These are phyloP conservation scores for Fusarium equiseti DNA, from an alignment of 2,329 filamentous ascomycete species.

Conservation along the genomic window DNA sequence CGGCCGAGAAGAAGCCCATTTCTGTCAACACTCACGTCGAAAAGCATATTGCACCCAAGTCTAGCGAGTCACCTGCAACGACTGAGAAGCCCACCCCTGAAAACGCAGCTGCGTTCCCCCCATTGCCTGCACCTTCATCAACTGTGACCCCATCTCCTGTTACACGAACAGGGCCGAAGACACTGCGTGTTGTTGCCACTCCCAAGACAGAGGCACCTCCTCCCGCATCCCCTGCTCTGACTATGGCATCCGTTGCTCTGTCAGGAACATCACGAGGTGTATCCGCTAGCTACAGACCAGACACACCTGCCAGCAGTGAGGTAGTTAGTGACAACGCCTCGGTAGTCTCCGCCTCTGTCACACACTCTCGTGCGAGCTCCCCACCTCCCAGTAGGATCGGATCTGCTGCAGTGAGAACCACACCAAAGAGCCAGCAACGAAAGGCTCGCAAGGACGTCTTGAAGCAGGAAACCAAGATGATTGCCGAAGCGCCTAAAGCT, in stretches of 20 bases:
- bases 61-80: slow-evolving; percentile 45
- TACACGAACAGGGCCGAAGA: slow-evolving; percentile 68
- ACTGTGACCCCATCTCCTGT: slow-evolving; percentile 62
- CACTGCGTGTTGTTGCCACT: slow-evolving; percentile 76
- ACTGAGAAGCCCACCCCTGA: slow-evolving; percentile 51
- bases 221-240: slow-evolving; percentile 49
- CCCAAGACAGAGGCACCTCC: slow-evolving; percentile 71
- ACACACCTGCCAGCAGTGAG: slow-evolving; percentile 76
- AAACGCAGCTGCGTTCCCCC: slow-evolving; percentile 62
- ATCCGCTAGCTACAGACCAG: slow-evolving; percentile 65
- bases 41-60: slow-evolving; percentile 52
- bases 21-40: slow-evolving; percentile 64
- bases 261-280: slow-evolving; percentile 49
- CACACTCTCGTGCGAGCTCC: slow-evolving; percentile 75
- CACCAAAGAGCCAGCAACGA: slow-evolving; percentile 82
- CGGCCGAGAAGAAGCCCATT: slow-evolving; percentile 50
- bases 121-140: slow-evolving; percentile 61
- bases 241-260: slow-evolving; percentile 49
- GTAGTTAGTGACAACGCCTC: slow-evolving; percentile 82
- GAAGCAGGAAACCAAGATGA: slow-evolving; percentile 71
- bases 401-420: slow-evolving; percentile 74
- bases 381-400: slow-evolving; percentile 75
- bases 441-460: slow-evolving; percentile 78
- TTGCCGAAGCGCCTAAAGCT: slow-evolving; percentile 62
- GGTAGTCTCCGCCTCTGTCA: slow-evolving; percentile 77